phyloP scores from a whole-genome alignment of 306 rosid species.

The Cicer arietinum region DNA sequence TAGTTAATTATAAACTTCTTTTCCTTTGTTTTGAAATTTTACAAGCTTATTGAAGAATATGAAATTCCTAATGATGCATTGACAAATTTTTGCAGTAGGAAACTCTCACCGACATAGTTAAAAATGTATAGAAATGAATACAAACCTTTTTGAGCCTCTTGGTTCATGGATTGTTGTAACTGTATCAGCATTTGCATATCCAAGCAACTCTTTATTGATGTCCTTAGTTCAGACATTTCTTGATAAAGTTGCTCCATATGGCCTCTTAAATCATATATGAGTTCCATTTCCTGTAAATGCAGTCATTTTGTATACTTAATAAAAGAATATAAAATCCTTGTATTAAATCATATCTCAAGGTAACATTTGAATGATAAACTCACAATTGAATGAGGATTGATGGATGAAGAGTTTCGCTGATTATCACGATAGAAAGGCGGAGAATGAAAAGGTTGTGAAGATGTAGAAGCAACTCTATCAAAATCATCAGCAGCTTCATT shows the following conservation, averaged over 20 bases:
- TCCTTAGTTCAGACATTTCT: slow-evolving; percentile 84
- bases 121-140: slow-evolving; percentile 25
- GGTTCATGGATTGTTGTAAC: slow-evolving; percentile 66
- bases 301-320: background rate
- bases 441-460: slow-evolving; percentile 58
- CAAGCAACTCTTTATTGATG: slow-evolving; percentile 69
- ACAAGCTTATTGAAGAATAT: slow-evolving; percentile 13
- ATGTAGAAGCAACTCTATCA: slow-evolving; percentile 54
- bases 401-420: slow-evolving; percentile 48
- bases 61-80: slow-evolving; percentile 9
- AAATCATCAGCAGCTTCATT: slow-evolving; percentile 68
- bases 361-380: slow-evolving; percentile 41
- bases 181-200: slow-evolving; percentile 74
- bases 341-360: background rate
- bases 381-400: slow-evolving; percentile 59
- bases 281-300: slow-evolving; percentile 72
- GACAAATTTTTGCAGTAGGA: background rate
- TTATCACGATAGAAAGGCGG: slow-evolving; percentile 41
- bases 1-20: background rate
- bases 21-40: slow-evolving; percentile 9
- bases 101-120: background rate
- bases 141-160: slow-evolving; percentile 61
- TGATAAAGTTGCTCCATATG: slow-evolving; percentile 74
- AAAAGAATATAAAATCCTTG: background rate
- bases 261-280: slow-evolving; percentile 70